Conservation (phyloP, 225 moss, liverwort and hornwort genomes). For the Sphagnum tenellum region DNA sequence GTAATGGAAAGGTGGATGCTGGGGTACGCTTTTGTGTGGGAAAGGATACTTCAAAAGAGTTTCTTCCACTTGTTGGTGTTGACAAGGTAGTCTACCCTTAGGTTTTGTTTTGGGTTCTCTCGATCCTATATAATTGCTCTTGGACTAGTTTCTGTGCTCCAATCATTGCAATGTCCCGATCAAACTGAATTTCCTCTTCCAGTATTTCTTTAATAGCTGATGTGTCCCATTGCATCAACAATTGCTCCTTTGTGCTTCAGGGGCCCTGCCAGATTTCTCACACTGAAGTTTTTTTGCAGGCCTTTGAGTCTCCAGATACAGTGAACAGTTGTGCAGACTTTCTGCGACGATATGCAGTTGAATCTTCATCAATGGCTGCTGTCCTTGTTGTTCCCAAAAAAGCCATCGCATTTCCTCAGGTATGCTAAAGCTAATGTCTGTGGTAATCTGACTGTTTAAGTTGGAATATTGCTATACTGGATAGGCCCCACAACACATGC, state of each 20-base stretch:
- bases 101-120: too few relatives aligned
- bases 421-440: constrained; percentile 5
- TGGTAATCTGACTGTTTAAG: too few relatives aligned
- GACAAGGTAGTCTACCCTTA: constrained; percentile 43
- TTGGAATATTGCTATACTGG: neutral
- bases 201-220: too few relatives aligned
- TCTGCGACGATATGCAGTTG: constrained; percentile 74
- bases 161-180: too few relatives aligned
- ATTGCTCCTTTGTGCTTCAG: neutral
- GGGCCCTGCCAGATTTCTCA: neutral
- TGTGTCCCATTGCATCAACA: too few relatives aligned
- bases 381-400: constrained; percentile 81
- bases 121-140: too few relatives aligned
- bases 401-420: constrained; percentile 91
- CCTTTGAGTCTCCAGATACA: constrained; percentile 95
- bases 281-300: constrained; percentile 29
- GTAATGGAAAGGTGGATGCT: constrained; percentile 63
- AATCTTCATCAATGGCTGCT: constrained; percentile 78
- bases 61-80: constrained; percentile 67
- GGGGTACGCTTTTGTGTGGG: constrained; percentile 66
- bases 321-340: constrained; percentile 63
- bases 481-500: neutral
- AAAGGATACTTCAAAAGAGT: constrained; percentile 47
- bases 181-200: too few relatives aligned
- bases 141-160: too few relatives aligned